Conservation (phyloP, 148 eudicot genomes). For the Silene conica region DNA sequence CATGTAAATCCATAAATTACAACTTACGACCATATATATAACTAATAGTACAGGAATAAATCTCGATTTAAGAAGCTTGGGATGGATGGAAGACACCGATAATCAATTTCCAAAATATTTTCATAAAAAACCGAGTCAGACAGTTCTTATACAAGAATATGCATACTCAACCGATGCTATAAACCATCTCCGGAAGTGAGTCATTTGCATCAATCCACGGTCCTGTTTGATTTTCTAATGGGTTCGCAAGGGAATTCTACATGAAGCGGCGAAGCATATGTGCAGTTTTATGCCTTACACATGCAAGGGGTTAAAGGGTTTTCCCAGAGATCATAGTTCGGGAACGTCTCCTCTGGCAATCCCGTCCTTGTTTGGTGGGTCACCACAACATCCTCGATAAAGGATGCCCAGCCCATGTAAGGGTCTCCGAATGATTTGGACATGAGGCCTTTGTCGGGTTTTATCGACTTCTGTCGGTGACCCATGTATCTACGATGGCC, state of each 20-base stretch:
- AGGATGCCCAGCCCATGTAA: slow-evolving; percentile 97
- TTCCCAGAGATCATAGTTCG: slow-evolving; percentile 96
- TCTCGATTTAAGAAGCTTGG: too few species aligned
- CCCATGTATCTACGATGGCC: slow-evolving; percentile 90
- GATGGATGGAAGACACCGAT: too few species aligned
- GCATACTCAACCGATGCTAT: too few species aligned
- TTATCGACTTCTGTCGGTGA: slow-evolving; percentile 78
- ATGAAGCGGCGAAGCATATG: background rate
- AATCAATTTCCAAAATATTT: background rate
- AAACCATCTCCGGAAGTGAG: too few species aligned
- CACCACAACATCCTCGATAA: slow-evolving; percentile 84
- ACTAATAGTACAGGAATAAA: background rate
- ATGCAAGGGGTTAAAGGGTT: slow-evolving; percentile 97
- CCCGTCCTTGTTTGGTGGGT: slow-evolving; percentile 96
- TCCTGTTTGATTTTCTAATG: too few species aligned
- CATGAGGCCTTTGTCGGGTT: slow-evolving; percentile 95
- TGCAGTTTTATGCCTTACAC: slow-evolving; percentile 65
- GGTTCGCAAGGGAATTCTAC: too few species aligned
- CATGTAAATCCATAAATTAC: background rate
- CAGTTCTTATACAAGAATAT: background rate
- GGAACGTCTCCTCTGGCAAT: slow-evolving; percentile 93
- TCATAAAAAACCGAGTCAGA: background rate
- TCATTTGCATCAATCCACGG: too few species aligned
- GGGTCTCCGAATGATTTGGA: slow-evolving; percentile 97
- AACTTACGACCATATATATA: background rate